Percentiles rank a stretch among this genome's conserved stretches.
Conservation (phyloP, 148 eudicot species). For the Hydrangea macrophylla region DNA sequence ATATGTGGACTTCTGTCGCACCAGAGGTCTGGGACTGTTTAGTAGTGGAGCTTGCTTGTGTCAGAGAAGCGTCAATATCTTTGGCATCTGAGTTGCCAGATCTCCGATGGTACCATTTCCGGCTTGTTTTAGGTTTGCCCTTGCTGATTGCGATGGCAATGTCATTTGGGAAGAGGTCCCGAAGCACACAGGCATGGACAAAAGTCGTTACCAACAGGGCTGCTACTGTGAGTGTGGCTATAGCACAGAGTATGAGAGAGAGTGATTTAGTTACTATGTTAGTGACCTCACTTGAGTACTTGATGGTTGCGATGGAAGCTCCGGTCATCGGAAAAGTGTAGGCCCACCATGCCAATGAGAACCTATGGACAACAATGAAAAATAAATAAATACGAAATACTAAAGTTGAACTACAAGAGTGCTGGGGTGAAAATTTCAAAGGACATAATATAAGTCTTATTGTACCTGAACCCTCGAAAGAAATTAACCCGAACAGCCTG, state of each 20-base stretch:
- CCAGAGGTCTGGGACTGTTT: not conserved
- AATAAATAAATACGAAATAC: too few species aligned
- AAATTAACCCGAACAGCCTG: conserved; percentile 94
- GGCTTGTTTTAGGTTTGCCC: conserved; percentile 39
- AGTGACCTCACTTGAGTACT: conserved; percentile 60
- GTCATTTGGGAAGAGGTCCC: conserved; percentile 87
- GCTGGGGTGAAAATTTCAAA: not conserved
- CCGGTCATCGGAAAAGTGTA: conserved; percentile 97
- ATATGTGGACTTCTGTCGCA: not conserved
- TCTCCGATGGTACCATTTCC: conserved; percentile 53
- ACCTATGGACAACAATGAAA: conserved; percentile 30
- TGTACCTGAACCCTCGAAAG: conserved; percentile 86
- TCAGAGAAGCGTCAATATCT: conserved; percentile 36
- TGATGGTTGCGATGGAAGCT: conserved; percentile 79
- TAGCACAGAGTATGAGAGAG: conserved; percentile 39
- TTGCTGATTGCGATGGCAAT: conserved; percentile 82
- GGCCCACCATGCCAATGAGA: conserved; percentile 98
- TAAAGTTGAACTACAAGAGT: not conserved
- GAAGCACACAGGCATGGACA: conserved; percentile 60
- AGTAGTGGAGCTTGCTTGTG: conserved; percentile 9
- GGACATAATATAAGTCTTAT: not conserved
- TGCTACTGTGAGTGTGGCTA: conserved; percentile 50
- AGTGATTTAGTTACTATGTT: conserved; percentile 39
- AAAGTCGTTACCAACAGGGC: conserved; percentile 59
- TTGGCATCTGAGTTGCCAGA: conserved; percentile 43